Base-by-base conservation (phyloP, 1,139 yeast genomes). In the Yamadazyma atmosphaerica region DNA sequence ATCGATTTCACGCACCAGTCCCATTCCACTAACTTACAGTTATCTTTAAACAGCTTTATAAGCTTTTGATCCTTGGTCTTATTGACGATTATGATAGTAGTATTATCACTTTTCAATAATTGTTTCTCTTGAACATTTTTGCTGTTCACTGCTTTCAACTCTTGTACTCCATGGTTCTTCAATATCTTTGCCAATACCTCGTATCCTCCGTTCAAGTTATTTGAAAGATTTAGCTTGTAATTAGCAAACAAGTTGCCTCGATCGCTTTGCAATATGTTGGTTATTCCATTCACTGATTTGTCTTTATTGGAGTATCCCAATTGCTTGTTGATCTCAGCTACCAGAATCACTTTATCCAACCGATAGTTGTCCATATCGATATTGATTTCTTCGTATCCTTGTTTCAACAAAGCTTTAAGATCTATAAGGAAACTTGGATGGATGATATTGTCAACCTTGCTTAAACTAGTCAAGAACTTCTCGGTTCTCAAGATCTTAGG, bases 401-500 rank as follows among this genome's bases (percentile, higher is more conserved):
- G 42, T 1, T 58, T 19, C n/a, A 49, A 32, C n/a, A 36, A 36
- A 3, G 65, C 38, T 42, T 78, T 47, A 0, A 78, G 64, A 32
- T 74, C 78, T 11, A 55, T 52, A 16, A 78, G 47, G 42, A 68
- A 77, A n/a, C 56, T 52, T 0, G 82, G 81, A 40, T 75, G 77
- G 2, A 78, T 47, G 13, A 83, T 70, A 19, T 58, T 52, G 11
- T 52, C 45, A 1, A 63, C 73, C 38, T 54, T 58, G 41, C 68
- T 57, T 38, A 72, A 54, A 41, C 75, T 61, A 24, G 65, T 58
- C 41, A 92, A 68, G 54, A 90, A 90, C 60, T 92, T 92, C 43
- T 86, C 95, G 0, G 98, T 92, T 47, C 98, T 74, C 50, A 85
- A 60, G 10, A 84, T 72, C 44, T 81, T 79, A 1, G 97, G 96